A percentile compares a stretch with the other conserved stretches of the same genome.
phyloP scores from a whole-genome alignment of 2,329 filamentous ascomycete genomes.

The Waltergamsia citrina region DNA sequence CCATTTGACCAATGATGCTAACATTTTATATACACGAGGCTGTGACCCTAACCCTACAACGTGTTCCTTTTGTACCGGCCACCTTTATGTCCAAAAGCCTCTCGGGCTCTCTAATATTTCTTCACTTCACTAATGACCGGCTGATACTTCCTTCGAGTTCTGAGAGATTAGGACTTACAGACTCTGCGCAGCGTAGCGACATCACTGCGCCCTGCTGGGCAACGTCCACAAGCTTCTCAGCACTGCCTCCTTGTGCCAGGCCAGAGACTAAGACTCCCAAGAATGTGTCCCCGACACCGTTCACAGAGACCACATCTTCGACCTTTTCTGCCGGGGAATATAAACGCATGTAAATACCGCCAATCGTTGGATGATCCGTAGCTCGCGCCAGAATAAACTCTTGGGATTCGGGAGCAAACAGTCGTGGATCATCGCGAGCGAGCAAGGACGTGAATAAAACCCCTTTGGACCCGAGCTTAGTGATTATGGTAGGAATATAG shows the following conservation, averaged over 20 bases:
- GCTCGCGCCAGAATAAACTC: constrained; percentile 62
- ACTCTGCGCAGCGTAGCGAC: constrained; percentile 65
- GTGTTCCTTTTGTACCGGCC: too few species aligned
- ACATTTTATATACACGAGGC: constrained; percentile 8
- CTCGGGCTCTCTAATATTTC: too few species aligned
- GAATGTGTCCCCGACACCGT: constrained; percentile 91
- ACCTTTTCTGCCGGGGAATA: constrained; percentile 61
- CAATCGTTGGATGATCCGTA: constrained; percentile 41
- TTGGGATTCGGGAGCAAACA: constrained; percentile 52
- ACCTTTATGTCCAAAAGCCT: too few species aligned
- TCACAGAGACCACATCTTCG: constrained; percentile 73
- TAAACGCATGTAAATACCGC: constrained; percentile 74
- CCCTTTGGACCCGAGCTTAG: constrained; percentile 70
- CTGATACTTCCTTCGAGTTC: constrained; percentile 31
- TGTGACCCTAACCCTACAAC: constrained; percentile 10
- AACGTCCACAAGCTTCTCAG: constrained; percentile 59
- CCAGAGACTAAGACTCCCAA: constrained; percentile 77
- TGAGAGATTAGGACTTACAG: constrained; percentile 54
- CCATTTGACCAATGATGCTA: constrained; percentile 1
- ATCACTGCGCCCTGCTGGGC: constrained; percentile 75
- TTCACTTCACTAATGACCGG: constrained; percentile 6
- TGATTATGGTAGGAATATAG: constrained; percentile 75
- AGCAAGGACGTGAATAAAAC: constrained; percentile 70
- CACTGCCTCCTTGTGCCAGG: constrained; percentile 48
- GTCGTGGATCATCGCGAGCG: constrained; percentile 52